These are phyloP conservation scores for Pisolithus sp. DNA, from an alignment of 768 basidiomycete genomes.

Conservation along the genomic window DNA sequence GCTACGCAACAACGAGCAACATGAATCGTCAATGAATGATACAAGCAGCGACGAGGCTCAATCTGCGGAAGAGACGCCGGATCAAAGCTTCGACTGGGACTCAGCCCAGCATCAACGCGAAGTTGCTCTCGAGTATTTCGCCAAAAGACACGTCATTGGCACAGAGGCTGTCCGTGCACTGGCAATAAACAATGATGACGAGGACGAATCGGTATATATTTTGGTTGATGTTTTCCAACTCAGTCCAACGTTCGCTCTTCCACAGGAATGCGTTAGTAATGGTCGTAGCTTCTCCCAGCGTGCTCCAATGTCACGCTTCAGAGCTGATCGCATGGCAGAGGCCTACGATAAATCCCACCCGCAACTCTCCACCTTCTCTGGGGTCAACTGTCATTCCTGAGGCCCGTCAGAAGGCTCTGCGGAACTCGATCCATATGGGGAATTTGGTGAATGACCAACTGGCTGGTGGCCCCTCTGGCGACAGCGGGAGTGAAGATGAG, in stretches of 20 bases:
- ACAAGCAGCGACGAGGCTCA: conserved; percentile 22
- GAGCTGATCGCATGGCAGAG: conserved; percentile 46
- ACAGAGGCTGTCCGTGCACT: conserved; percentile 47
- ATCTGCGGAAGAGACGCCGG: conserved; percentile 33
- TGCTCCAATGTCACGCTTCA: conserved; percentile 59
- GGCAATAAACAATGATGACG: conserved; percentile 38
- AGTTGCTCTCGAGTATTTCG: conserved; percentile 64
- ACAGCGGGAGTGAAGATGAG: conserved; percentile 51
- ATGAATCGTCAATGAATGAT: conserved; percentile 10
- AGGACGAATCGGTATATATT: conserved; percentile 39
- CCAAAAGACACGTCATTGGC: conserved; percentile 52
- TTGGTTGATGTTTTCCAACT: conserved; percentile 1
- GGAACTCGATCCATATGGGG: conserved; percentile 49
- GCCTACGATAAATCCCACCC: conserved; percentile 40
- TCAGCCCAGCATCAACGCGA: conserved; percentile 66
- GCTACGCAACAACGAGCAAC: conserved; percentile 16
- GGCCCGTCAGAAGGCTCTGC: conserved; percentile 41
- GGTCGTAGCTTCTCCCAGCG: conserved; percentile 31
- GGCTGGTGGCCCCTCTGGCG: conserved; percentile 43
- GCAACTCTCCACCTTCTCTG: conserved; percentile 32
- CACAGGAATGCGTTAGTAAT: conserved; percentile 25
- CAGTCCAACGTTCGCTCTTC: background rate
- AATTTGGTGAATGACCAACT: conserved; percentile 47
- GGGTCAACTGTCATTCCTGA: conserved; percentile 38
- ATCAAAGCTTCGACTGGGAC: conserved; percentile 54